Base-by-base conservation (phyloP, 352 stramenopile species). In the Phytophthora fragariaefolia region DNA sequence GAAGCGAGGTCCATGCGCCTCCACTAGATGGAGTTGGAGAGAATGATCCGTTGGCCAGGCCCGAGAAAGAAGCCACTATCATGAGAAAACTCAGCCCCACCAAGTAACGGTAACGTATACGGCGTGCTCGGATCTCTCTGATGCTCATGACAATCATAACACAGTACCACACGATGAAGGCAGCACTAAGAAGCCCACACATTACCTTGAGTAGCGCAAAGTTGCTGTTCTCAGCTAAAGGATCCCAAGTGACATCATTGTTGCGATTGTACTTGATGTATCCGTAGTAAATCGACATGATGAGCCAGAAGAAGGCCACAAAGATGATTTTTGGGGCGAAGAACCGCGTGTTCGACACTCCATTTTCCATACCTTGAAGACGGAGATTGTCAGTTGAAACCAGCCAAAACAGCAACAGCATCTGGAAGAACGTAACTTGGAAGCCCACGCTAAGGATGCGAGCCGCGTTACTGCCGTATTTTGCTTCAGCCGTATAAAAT, bases 201-300 rank as follows among this genome's bases (percentile, higher is more conserved):
- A 87, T 30, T 2, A 65, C 64, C 23, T 71, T 66, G 15, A 79
- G 67, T 8, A 79, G 61, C 3, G 72, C 63, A 45, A 86, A 87
- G 36, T 70, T 73, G 28, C 52, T 51, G 66, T 83, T 85, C 17
- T 67, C 63, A 3, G 57, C 72, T 1, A 89, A 55, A 2, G 78
- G 78, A 12, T 87, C 56, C 74, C 77, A 87, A 1, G 59, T 78
- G 6, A 67, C 69, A 32, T 86, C 80, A 63, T 89, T 85, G 65
- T 82, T 89, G 47, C 70, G 61, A 48, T 85, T 75, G 65, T 85
- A 85, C 62, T 87, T 90, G 60, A 85, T 81, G 73, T 87, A 88
- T 12, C 72, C 79, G 36, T 79, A 78, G 73, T 83, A 87, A 38
- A 83, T 50, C 15, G 57, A 56, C 66, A 82, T 79, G 20, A 90